A percentile compares a stretch with the other conserved stretches of the same genome.
phyloP scores from a whole-genome alignment of 306 rosid species.

The Prinsepia uniflora region DNA sequence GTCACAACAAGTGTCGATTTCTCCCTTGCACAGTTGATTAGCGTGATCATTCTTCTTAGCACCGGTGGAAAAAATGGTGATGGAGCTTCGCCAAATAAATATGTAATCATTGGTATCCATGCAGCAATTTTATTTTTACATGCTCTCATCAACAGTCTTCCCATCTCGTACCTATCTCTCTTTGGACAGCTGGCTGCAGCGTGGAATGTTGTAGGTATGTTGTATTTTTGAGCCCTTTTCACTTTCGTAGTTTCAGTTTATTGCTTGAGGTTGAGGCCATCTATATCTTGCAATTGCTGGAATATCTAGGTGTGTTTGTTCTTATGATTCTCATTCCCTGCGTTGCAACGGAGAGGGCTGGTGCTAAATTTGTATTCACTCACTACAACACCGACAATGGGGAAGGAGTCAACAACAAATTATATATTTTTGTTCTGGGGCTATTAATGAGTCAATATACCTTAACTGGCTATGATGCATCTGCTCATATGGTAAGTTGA shows the following conservation, averaged over 20 bases:
- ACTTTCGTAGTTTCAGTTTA: background rate
- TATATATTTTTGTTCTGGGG: constrained; percentile 83
- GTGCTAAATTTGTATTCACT: constrained; percentile 82
- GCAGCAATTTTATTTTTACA: constrained; percentile 70
- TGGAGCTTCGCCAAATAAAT: constrained; percentile 74
- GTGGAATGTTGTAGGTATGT: constrained; percentile 80
- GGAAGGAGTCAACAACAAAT: constrained; percentile 56
- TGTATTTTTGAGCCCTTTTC: constrained; percentile 11
- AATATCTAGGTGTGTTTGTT: constrained; percentile 69
- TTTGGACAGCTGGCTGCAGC: constrained; percentile 85
- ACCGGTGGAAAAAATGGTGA: constrained; percentile 84
- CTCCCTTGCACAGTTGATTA: constrained; percentile 82
- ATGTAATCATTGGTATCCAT: constrained; percentile 62
- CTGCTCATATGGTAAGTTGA: constrained; percentile 85
- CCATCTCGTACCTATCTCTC: constrained; percentile 72
- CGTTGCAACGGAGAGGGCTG: constrained; percentile 77
- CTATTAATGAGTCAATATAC: constrained; percentile 94
- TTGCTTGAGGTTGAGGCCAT: background rate
- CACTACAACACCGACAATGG: constrained; percentile 84
- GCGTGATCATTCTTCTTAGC: constrained; percentile 86
- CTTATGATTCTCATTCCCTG: constrained; percentile 77
- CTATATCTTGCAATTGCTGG: constrained; percentile 19
- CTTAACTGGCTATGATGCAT: constrained; percentile 85
- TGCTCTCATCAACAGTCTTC: constrained; percentile 77
- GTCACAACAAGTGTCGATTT: constrained; percentile 87